Conservation (phyloP, 768 basidiomycete genomes). For the Rhizopogon roseolus region DNA sequence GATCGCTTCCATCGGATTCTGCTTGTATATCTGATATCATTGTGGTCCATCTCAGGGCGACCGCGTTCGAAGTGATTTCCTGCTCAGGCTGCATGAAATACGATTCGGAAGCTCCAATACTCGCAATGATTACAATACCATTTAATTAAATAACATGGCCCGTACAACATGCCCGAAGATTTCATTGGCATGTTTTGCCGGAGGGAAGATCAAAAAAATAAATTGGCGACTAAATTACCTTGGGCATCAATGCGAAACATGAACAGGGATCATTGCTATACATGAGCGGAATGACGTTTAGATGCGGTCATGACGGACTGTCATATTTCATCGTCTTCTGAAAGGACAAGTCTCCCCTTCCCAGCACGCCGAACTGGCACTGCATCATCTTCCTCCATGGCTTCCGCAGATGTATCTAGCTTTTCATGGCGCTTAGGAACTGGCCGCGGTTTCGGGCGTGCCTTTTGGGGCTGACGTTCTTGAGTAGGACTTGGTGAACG, state of each 20-base stretch:
- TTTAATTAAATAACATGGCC: no score
- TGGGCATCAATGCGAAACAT: background rate
- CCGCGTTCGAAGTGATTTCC: no score
- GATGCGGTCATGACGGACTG: conserved; percentile 4
- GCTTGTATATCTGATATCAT: background rate
- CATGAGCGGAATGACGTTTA: conserved; percentile 3
- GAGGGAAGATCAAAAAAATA: background rate
- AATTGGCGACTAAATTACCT: background rate
- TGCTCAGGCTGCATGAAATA: no score
- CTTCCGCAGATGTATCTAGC: background rate
- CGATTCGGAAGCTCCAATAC: no score
- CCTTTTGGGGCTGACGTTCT: conserved; percentile 12
- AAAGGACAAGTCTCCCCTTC: conserved; percentile 29
- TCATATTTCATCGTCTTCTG: conserved; percentile 34
- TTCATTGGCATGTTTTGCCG: background rate
- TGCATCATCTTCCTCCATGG: background rate
- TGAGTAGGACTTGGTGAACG: conserved; percentile 18
- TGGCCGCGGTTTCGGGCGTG: conserved; percentile 35
- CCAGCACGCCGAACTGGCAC: conserved; percentile 9
- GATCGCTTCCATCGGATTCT: background rate
- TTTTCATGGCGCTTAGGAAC: conserved; percentile 26
- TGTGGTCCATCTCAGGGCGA: no score
- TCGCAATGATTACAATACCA: no score
- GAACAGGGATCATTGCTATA: conserved; percentile 5
- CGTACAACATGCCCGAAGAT: no score